Conservation (phyloP, 345 rosid genomes). For the Pistacia atlantica region DNA sequence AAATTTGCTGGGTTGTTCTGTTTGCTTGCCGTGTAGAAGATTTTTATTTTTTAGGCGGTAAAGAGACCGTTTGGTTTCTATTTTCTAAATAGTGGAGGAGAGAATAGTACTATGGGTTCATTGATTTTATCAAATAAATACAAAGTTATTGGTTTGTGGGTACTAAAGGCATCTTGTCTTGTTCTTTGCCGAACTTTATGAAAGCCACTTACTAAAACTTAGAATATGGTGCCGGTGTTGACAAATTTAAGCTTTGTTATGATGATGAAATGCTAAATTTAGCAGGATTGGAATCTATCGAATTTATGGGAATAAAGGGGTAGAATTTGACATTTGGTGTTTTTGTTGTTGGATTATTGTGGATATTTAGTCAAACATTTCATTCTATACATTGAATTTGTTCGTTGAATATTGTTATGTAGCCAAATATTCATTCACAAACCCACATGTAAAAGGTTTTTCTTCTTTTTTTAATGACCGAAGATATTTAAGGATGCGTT, state of each 20-base stretch:
- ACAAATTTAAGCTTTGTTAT: background rate
- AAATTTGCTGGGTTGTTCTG: background rate
- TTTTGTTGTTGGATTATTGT: too few relatives aligned
- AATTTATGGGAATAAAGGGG: too few relatives aligned
- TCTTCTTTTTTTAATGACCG: too few relatives aligned
- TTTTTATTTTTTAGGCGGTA: background rate
- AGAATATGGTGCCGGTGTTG: background rate
- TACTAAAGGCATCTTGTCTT: background rate
- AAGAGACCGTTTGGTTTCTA: background rate
- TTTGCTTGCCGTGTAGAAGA: background rate
- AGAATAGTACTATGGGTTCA: background rate
- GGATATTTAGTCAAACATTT: too few relatives aligned
- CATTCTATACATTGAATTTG: too few relatives aligned
- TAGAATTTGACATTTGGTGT: too few relatives aligned
- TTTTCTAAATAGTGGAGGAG: background rate
- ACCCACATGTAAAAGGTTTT: too few relatives aligned
- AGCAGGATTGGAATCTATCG: too few relatives aligned
- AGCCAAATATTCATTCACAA: too few relatives aligned
- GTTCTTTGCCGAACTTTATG: background rate
- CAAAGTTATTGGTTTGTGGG: conserved; percentile 4
- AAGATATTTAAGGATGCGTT: too few relatives aligned
- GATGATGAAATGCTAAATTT: background rate
- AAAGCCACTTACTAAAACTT: too few relatives aligned
- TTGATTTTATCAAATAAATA: conserved; percentile 1
- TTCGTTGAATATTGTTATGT: too few relatives aligned